phyloP scores from a whole-genome alignment of 306 rosid species.

The Cucurbita pepo region DNA sequence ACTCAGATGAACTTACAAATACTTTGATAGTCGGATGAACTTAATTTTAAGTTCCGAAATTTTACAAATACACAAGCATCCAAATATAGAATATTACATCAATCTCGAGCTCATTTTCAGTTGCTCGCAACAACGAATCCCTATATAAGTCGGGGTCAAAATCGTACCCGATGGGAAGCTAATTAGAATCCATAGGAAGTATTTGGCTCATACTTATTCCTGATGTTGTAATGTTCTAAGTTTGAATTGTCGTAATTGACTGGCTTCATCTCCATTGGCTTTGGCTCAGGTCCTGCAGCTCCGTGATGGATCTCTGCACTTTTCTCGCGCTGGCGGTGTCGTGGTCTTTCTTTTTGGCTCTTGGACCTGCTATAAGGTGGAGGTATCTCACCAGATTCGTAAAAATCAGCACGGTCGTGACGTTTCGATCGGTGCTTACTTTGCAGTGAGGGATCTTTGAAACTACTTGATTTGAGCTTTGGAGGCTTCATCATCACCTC shows the following conservation, averaged over 20 bases:
- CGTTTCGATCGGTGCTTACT: conserved; percentile 72
- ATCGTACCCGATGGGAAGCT: neutral
- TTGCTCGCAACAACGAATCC: neutral
- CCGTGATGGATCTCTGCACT: conserved; percentile 49
- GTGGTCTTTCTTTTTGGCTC: conserved; percentile 70
- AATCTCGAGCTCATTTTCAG: neutral
- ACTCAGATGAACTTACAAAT: neutral
- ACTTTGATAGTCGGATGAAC: neutral
- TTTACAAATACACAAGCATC: neutral
- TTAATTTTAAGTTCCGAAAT: neutral
- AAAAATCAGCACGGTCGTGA: conserved; percentile 55
- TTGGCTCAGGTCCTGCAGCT: conserved; percentile 34
- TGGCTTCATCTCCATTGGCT: conserved; percentile 33
- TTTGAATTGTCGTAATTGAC: conserved; percentile 30
- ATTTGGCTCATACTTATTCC: conserved; percentile 44
- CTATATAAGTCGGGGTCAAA: neutral
- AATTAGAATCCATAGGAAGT: conserved; percentile 34
- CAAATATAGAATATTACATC: neutral
- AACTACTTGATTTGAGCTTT: conserved; percentile 58
- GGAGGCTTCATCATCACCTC: conserved; percentile 56
- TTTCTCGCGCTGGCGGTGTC: conserved; percentile 75
- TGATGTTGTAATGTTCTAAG: conserved; percentile 58
- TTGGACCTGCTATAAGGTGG: conserved; percentile 52
- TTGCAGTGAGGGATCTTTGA: conserved; percentile 61
- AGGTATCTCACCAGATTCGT: conserved; percentile 44